These are phyloP conservation scores for Suhomyces prunicola DNA, from an alignment of 805 yeast genomes.

Conservation along the genomic window DNA sequence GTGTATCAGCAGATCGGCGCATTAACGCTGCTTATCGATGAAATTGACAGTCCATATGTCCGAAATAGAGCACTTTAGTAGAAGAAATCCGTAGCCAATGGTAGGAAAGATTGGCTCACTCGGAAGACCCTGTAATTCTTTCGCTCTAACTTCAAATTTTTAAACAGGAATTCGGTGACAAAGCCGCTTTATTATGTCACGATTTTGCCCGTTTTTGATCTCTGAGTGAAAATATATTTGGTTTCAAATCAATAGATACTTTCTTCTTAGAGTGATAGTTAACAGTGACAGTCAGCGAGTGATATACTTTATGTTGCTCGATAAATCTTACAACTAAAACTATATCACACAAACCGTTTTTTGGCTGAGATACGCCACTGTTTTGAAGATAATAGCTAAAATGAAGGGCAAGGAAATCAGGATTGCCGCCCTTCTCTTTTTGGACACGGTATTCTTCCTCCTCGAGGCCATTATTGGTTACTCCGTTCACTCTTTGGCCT, in stretches of 20 bases:
- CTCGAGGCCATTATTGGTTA: slow-evolving; percentile 84
- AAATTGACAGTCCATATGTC: not conserved
- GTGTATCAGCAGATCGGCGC: not conserved
- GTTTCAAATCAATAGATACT: not conserved
- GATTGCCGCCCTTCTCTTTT: slow-evolving; percentile 63
- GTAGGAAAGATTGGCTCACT: not conserved
- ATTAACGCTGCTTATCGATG: not conserved
- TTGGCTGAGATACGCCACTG: not conserved
- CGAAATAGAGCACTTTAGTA: not conserved
- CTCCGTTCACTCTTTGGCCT: slow-evolving; percentile 88
- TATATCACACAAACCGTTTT: no score
- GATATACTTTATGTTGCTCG: not conserved
- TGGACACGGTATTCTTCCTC: slow-evolving; percentile 82
- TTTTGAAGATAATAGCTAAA: not conserved
- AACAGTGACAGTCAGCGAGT: not conserved
- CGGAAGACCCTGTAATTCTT: not conserved
- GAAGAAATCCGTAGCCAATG: not conserved
- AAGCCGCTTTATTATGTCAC: not conserved
- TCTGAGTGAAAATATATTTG: not conserved
- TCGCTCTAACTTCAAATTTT: not conserved
- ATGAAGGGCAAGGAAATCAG: slow-evolving; percentile 62
- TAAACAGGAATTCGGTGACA: not conserved
- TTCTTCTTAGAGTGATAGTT: not conserved
- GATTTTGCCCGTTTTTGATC: not conserved
- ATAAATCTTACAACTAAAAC: not conserved